Evolutionary conservation across 2,329 filamentous ascomycete genomes (phyloP), one percentile per base, ranked within the genome.

Genomic region (Penicillium sp.): DNA sequence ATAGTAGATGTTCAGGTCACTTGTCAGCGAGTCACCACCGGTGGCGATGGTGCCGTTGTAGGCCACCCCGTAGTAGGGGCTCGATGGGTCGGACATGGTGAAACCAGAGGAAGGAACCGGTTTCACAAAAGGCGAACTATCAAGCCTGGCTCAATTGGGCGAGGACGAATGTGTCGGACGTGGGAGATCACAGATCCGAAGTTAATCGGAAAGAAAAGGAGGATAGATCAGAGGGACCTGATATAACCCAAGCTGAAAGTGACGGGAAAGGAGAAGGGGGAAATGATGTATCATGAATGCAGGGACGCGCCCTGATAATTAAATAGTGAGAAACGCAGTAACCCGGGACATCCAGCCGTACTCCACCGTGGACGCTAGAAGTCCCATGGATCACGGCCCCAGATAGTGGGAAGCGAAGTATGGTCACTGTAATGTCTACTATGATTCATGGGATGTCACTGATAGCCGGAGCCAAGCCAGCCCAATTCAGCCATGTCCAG

Each of bases 1-100:
- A 75, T 95, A 96, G 74, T 84, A 95, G 63, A 92, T 76, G 73
- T 96, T 96, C 61, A 95, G 80, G 72, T 96, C 83, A 58, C 88
- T 75, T 1, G 76, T 76, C 53, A 85, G 73, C 24, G 87, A 79
- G 74, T 85, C 75, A 75, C 88, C 88, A 58, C 89, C 88, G 7
- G 81, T 84, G 20, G 76, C 70, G 31, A 75, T 75, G 16, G 85
- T 84, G 65, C 81, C 82, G 75, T 90, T 89, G 74, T 85, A 89
- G 20, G 80, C 74, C 35, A 81, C 69, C 56, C 35, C 35, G 11
- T 38, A 38, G 16, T 38, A 38, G 18, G 35, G 35, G 9, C 16
- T 38, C 18, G 35, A 72, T 66, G 46, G 65, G 44, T 62, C 64
- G 31, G 70, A 64, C 71, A 74, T 73, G 39, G 44, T 62, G 51